Evolutionary conservation across 345 rosid species (phyloP), one percentile per base, ranked within the genome.

Genomic region (Linum lewisii): DNA sequence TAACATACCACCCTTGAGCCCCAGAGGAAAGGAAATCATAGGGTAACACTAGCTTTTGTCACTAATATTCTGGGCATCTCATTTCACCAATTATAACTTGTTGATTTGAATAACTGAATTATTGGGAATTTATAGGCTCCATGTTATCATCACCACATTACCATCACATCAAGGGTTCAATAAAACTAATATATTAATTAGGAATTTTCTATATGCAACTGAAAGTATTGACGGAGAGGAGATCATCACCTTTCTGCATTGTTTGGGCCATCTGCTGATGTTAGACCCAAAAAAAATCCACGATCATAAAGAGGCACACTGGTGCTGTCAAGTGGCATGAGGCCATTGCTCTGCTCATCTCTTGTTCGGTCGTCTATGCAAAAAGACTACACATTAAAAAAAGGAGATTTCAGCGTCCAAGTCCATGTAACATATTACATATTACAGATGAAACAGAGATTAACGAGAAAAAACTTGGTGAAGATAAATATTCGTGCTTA

Each of bases 241-340:
- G 62, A 45, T 24, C 59, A 47, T 70, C 84, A 89, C 99, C 91
- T 82, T 67, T 84, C 94, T 44, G 66, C 53, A 78, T 82, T 89
- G 74, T 62, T 78, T 52, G 81, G 71, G 60, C 79, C 87, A 80
- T 66, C 78, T n/a, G 75, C 73, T 65, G 84, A 76, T 64, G 84
- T 84, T 85, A 94, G 84, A 62, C 97, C 95, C 63, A 84, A 59
- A 21, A 85, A 66, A 72, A 71, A 87, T 68, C 84, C 88, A 72
- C 99, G 99, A 63, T 94, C 88, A 82, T 94, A 94, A 62, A 84
- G 85, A 38, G 97, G 99, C 55, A 82, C 84, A 16, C 52, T 62
- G 70, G 71, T 73, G 67, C 79, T 59, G 62, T 87, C 86, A 26
- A 74, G 68, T 7, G 82, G 72, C 72, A 72, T 61, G 19, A 72